These are phyloP conservation scores for Piper betle DNA, from an alignment of 164 flowering plant species.

Conservation along the genomic window DNA sequence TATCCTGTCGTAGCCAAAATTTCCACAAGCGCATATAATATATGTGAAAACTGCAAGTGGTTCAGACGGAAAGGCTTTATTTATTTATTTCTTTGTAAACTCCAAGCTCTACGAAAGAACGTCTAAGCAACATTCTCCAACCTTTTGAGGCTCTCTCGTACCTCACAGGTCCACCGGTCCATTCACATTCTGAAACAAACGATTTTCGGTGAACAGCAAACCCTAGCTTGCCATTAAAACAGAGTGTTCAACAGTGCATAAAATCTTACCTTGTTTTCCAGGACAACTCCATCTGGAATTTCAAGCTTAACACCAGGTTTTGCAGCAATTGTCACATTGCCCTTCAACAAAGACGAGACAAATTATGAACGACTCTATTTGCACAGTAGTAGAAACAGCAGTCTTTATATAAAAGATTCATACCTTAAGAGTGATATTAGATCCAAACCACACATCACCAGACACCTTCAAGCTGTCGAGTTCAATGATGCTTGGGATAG, in stretches of 20 bases:
- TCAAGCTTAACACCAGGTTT: slow-evolving; percentile 33
- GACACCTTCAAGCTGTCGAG: slow-evolving; percentile 84
- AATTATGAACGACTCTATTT: neutral
- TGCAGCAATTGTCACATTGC: slow-evolving; percentile 30
- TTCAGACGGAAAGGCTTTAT: too few relatives aligned
- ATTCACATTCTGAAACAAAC: slow-evolving; percentile 23
- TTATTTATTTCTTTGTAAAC: too few relatives aligned
- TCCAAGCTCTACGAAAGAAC: too few relatives aligned
- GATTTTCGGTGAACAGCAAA: neutral
- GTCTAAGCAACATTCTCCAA: too few relatives aligned
- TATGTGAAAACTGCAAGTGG: too few relatives aligned
- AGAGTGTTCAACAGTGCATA: slow-evolving; percentile 23
- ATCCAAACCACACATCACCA: slow-evolving; percentile 97
- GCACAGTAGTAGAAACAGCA: neutral
- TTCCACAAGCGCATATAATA: too few relatives aligned
- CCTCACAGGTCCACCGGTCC: slow-evolving; percentile 30
- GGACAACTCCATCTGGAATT: slow-evolving; percentile 42
- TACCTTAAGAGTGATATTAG: slow-evolving; percentile 74
- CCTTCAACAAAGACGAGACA: slow-evolving; percentile 15
- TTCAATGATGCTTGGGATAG: slow-evolving; percentile 87
- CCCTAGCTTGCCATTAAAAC: neutral
- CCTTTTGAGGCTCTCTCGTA: too few relatives aligned
- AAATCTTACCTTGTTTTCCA: slow-evolving; percentile 38
- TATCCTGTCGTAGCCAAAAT: too few relatives aligned
- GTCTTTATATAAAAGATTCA: neutral